Percentiles rank a stretch among this genome's conserved stretches.
Evolutionary conservation across 1,284 basidiomycete genomes (phyloP).

Genomic region (Tilletia setariae): DNA sequence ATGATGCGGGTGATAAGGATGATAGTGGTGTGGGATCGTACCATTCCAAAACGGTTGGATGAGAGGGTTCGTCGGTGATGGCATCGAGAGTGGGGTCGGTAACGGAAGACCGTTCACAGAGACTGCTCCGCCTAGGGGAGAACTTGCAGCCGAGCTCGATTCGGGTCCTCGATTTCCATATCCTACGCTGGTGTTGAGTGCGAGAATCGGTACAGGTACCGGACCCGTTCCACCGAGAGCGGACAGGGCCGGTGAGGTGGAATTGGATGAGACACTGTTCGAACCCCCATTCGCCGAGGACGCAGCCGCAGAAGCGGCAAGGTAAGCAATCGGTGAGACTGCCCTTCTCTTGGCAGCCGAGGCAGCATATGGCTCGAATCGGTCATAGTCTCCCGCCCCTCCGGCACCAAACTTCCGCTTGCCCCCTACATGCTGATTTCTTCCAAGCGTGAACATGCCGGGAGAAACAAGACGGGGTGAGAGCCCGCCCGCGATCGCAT

Average conservation of each 20-base stretch:
- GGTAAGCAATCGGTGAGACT: slow-evolving; percentile 29
- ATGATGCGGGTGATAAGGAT: background rate
- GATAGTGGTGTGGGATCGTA: background rate
- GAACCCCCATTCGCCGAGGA: background rate
- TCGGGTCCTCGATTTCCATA: no score
- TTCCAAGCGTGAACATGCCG: slow-evolving; percentile 3
- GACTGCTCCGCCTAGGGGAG: background rate
- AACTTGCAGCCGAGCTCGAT: slow-evolving; percentile 4
- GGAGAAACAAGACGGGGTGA: background rate
- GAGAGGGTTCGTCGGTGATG: slow-evolving; percentile 22
- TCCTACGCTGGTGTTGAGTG: slow-evolving; percentile 15
- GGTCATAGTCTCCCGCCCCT: slow-evolving; percentile 24
- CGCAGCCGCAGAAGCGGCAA: background rate
- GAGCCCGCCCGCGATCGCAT: background rate
- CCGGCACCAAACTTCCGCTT: slow-evolving; percentile 29
- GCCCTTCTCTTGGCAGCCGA: slow-evolving; percentile 33
- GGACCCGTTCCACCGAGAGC: background rate
- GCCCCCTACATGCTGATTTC: background rate
- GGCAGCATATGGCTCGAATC: slow-evolving; percentile 33
- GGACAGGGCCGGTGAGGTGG: background rate
- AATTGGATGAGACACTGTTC: background rate
- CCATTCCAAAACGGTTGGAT: slow-evolving; percentile 3
- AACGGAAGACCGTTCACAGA: slow-evolving; percentile 15
- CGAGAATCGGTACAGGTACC: slow-evolving; percentile 19
- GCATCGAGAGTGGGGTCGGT: slow-evolving; percentile 26